Conservation (phyloP, 2,329 filamentous ascomycete genomes). For the Xenosphaeropsis pyriputrescens region DNA sequence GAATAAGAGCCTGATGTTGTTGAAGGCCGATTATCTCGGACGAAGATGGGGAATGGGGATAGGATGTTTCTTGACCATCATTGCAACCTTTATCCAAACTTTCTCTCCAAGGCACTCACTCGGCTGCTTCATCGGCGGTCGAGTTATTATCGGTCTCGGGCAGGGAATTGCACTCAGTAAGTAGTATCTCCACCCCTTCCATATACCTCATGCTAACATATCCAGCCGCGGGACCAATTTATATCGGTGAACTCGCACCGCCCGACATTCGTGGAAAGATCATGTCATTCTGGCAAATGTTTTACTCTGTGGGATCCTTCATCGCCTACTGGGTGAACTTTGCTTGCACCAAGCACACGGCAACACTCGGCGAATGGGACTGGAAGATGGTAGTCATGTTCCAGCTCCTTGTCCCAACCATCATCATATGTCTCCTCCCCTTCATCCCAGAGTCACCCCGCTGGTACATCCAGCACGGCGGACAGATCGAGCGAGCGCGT, state of each 20-base stretch:
- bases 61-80: conserved; percentile 49
- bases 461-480: conserved; percentile 49
- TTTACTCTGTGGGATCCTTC: conserved; percentile 51
- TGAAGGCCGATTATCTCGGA: conserved; percentile 38
- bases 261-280: conserved; percentile 49
- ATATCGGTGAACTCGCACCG: conserved; percentile 55
- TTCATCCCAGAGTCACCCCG: conserved; percentile 55
- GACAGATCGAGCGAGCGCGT: conserved; percentile 45
- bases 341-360: conserved; percentile 38
- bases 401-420: conserved; percentile 49
- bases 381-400: conserved; percentile 63
- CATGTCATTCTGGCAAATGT: conserved; percentile 58
- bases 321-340: conserved; percentile 54
- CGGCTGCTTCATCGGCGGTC: conserved; percentile 52
- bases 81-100: conserved; percentile 54
- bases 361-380: conserved; percentile 51
- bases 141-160: conserved; percentile 54
- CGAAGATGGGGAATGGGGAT: conserved; percentile 49
- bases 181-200: conserved; percentile 6
- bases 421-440: conserved; percentile 47
- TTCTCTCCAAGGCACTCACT: conserved; percentile 46
- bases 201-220: conserved; percentile 4
- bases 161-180: conserved; percentile 51
- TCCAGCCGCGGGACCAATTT: conserved; percentile 49
- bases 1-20: neutral